Evolutionary conservation across 768 basidiomycete genomes (phyloP).

Genomic region (Termitomyces sp.): DNA sequence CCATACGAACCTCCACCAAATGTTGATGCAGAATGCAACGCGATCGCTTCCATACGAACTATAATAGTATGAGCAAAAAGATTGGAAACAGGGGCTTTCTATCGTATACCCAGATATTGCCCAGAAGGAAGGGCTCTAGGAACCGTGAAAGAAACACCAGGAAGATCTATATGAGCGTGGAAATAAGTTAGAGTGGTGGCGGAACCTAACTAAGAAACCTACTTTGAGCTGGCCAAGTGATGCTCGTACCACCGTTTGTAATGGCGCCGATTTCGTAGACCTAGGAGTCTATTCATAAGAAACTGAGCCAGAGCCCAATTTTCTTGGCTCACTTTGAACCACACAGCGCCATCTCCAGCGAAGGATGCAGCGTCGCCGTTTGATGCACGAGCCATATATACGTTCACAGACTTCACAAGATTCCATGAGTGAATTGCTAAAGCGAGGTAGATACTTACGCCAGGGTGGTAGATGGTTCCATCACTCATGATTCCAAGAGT

Average conservation of each 20-base stretch:
- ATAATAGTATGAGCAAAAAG: not conserved
- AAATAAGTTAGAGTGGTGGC: not conserved
- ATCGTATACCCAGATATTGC: conserved; percentile 23
- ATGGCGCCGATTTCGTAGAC: conserved; percentile 39
- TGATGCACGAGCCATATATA: conserved; percentile 42
- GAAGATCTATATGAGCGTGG: conserved; percentile 1
- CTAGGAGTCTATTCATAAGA: conserved; percentile 13
- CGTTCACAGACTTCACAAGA: conserved; percentile 19
- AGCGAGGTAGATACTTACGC: conserved; percentile 23
- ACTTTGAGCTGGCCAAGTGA: conserved; percentile 44
- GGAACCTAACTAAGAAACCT: conserved; percentile 3
- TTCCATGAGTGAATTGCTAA: not conserved
- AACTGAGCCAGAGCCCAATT: not conserved
- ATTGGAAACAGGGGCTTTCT: not conserved
- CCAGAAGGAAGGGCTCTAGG: conserved; percentile 32
- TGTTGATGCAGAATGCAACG: conserved; percentile 31
- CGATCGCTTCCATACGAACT: conserved; percentile 37
- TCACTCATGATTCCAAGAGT: conserved; percentile 38
- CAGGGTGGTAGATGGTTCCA: conserved; percentile 45
- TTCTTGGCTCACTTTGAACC: conserved; percentile 33
- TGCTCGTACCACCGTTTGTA: conserved; percentile 42
- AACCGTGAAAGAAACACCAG: conserved; percentile 31
- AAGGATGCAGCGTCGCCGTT: conserved; percentile 30
- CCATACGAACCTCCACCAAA: conserved; percentile 28
- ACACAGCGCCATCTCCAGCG: conserved; percentile 41